A percentile compares a stretch with the other conserved stretches of the same genome.
Evolutionary conservation across 768 basidiomycete species (phyloP).

Genomic region (Suillus lakei): DNA sequence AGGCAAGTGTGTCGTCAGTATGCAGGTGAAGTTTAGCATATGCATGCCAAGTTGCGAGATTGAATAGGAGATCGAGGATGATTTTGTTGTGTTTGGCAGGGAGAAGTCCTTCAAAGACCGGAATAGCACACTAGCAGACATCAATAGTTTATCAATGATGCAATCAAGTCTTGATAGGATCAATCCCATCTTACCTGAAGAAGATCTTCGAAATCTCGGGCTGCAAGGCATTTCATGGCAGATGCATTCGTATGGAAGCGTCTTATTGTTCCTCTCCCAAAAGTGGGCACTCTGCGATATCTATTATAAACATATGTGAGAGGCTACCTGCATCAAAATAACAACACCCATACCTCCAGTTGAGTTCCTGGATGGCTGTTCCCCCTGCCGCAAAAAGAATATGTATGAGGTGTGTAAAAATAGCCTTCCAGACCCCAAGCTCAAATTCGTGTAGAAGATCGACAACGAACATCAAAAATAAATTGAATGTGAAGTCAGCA

Average conservation of each 20-base stretch:
- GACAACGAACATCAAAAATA: slow-evolving; percentile 18
- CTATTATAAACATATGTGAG: slow-evolving; percentile 17
- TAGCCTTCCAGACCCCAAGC: slow-evolving; percentile 28
- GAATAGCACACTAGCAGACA: slow-evolving; percentile 39
- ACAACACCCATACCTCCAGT: slow-evolving; percentile 16
- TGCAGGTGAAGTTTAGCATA: slow-evolving; percentile 40
- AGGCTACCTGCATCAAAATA: no score
- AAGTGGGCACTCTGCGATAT: slow-evolving; percentile 35
- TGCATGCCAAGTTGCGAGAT: slow-evolving; percentile 38
- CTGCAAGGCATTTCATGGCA: slow-evolving; percentile 39
- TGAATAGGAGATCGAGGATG: slow-evolving; percentile 31
- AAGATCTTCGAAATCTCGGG: slow-evolving; percentile 44
- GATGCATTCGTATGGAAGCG: slow-evolving; percentile 38
- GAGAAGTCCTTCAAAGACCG: slow-evolving; percentile 44
- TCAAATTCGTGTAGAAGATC: slow-evolving; percentile 32
- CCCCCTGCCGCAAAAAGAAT: slow-evolving; percentile 21
- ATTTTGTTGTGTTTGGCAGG: slow-evolving; percentile 24
- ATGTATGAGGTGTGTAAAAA: slow-evolving; percentile 27
- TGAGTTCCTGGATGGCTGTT: slow-evolving; percentile 14
- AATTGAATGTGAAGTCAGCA: slow-evolving; percentile 14
- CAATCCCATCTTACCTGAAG: slow-evolving; percentile 33
- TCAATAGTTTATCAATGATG: no score
- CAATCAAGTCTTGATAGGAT: background rate
- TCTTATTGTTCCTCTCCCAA: slow-evolving; percentile 38
- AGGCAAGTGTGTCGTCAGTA: slow-evolving; percentile 23